Conservation (phyloP, 2,329 filamentous ascomycete genomes). For the Raffaelea deltoideospora region DNA sequence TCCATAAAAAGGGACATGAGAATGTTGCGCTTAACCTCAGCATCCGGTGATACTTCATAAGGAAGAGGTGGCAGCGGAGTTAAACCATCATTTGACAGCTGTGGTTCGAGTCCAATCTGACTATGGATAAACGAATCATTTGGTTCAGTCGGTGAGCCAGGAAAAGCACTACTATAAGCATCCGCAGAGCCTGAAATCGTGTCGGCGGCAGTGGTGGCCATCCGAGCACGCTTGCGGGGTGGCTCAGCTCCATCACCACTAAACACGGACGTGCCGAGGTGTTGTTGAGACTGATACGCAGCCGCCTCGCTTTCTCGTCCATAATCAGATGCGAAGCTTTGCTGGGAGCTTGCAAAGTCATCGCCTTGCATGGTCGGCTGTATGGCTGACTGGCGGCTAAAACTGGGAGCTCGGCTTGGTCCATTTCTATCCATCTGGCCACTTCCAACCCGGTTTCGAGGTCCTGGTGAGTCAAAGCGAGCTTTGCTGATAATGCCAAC, state of each 20-base stretch:
- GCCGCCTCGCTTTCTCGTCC: conserved; percentile 58
- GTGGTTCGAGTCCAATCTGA: conserved; percentile 27
- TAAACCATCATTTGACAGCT: conserved; percentile 33
- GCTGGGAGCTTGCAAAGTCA: conserved; percentile 65
- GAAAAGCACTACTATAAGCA: conserved; percentile 26
- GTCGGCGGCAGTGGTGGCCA: conserved; percentile 35
- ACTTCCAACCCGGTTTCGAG: conserved; percentile 31
- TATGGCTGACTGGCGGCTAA: conserved; percentile 56
- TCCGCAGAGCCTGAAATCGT: conserved; percentile 36
- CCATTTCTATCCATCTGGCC: conserved; percentile 26
- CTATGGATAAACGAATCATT: conserved; percentile 66
- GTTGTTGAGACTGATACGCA: conserved; percentile 43
- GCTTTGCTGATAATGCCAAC: conserved; percentile 96
- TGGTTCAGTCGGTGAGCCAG: conserved; percentile 63
- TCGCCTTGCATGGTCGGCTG: conserved; percentile 40
- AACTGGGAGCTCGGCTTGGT: conserved; percentile 50
- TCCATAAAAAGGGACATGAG: conserved; percentile 76
- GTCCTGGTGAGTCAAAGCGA: conserved; percentile 74
- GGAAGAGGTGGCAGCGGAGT: conserved; percentile 51
- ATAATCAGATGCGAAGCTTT: conserved; percentile 65
- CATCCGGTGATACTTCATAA: conserved; percentile 43
- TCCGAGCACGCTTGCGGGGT: conserved; percentile 61
- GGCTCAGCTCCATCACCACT: conserved; percentile 52
- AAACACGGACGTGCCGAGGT: conserved; percentile 21
- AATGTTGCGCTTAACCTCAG: conserved; percentile 66